Evolutionary conservation across 2,329 filamentous ascomycete species (phyloP).

Genomic region (Mycosphaerella sp.): DNA sequence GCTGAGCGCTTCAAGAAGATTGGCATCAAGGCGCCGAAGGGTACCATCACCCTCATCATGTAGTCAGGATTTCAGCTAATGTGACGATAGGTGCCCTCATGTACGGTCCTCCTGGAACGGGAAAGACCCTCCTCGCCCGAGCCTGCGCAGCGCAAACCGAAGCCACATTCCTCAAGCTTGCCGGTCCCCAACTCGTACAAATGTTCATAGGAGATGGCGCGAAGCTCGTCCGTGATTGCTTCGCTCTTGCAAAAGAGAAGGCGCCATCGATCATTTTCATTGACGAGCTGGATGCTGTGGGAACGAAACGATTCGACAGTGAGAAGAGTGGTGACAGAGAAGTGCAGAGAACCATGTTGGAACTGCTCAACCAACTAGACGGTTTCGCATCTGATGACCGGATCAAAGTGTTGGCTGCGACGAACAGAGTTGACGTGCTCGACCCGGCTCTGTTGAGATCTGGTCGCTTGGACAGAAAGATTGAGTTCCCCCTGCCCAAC

Average conservation of each 20-base stretch:
- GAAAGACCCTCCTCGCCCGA: constrained; percentile 86
- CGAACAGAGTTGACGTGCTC: constrained; percentile 93
- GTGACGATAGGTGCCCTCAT: constrained; percentile 72
- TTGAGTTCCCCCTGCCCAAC: constrained; percentile 96
- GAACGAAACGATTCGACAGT: constrained; percentile 97
- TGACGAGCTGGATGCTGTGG: constrained; percentile 95
- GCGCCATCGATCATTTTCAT: constrained; percentile 99
- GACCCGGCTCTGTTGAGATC: constrained; percentile 91
- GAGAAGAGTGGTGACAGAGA: constrained; percentile 97
- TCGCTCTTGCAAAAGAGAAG: constrained; percentile 97
- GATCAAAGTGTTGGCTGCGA: constrained; percentile 99
- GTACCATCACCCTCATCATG: constrained; percentile 42
- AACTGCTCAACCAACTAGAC: constrained; percentile 96
- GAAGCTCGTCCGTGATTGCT: constrained; percentile 95
- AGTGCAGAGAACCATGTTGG: constrained; percentile 97
- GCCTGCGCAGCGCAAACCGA: constrained; percentile 97
- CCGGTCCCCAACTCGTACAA: constrained; percentile 93
- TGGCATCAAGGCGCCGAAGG: constrained; percentile 98
- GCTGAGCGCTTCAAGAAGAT: constrained; percentile 99
- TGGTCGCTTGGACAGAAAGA: constrained; percentile 96
- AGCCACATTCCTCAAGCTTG: constrained; percentile 96
- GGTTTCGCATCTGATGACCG: constrained; percentile 88
- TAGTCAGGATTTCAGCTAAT: constrained; percentile 5
- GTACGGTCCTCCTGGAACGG: constrained; percentile 90
- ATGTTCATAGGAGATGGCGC: constrained; percentile 99